These are phyloP conservation scores for Clonostachys chloroleuca DNA, from an alignment of 2,329 filamentous ascomycete species.

Conservation along the genomic window DNA sequence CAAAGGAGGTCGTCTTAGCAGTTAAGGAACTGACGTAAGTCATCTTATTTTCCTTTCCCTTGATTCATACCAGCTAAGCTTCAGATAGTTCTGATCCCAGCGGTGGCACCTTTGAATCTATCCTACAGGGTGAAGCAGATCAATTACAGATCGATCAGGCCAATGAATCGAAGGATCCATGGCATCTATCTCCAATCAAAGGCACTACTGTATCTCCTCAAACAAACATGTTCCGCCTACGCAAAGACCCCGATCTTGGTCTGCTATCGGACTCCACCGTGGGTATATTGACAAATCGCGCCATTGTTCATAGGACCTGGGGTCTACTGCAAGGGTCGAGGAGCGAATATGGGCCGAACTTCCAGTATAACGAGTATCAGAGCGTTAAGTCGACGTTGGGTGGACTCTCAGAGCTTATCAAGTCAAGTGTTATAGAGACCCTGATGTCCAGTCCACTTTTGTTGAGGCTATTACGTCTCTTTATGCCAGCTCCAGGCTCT, in stretches of 20 bases:
- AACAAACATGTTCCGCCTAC: background rate
- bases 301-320: slow-evolving; percentile 59
- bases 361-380: slow-evolving; percentile 52
- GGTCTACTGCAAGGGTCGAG: slow-evolving; percentile 44
- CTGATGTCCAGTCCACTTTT: background rate
- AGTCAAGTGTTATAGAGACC: background rate
- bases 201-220: slow-evolving; percentile 18
- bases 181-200: slow-evolving; percentile 51
- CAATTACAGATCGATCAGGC: slow-evolving; percentile 21
- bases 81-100: slow-evolving; percentile 37
- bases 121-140: slow-evolving; percentile 39
- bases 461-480: background rate
- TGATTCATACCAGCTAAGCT: slow-evolving; percentile 34
- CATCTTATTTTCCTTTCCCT: slow-evolving; percentile 36
- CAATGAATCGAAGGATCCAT: slow-evolving; percentile 32
- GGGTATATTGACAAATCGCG: slow-evolving; percentile 41
- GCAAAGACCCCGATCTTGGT: slow-evolving; percentile 2
- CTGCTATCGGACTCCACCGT: slow-evolving; percentile 37
- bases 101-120: slow-evolving; percentile 60
- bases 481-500: background rate
- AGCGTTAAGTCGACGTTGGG: background rate
- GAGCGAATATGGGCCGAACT: slow-evolving; percentile 56
- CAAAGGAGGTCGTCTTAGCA: background rate
- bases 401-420: background rate
- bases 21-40: background rate